phyloP scores from a whole-genome alignment of 441 rosid species.

The Cnidoscolus chayamansa region DNA sequence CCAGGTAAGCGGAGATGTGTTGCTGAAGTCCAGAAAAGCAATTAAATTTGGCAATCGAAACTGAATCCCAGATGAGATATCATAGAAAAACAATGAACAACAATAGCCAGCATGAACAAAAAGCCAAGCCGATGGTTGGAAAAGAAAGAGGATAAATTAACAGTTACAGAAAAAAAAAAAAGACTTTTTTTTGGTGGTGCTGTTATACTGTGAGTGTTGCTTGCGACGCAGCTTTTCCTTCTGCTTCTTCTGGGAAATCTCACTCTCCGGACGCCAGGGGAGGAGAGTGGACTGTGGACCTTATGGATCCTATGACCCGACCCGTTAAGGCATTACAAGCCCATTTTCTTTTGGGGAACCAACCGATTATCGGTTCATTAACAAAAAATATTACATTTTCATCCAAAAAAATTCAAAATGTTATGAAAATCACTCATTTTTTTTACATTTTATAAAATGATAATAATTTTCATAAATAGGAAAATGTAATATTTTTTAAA shows the following conservation, averaged over 20 bases:
- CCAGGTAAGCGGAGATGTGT: neutral
- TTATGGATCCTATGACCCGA: neutral
- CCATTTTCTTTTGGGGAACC: too few relatives aligned
- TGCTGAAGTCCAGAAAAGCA: neutral
- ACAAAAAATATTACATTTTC: too few relatives aligned
- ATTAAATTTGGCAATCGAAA: neutral
- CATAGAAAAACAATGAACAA: too few relatives aligned
- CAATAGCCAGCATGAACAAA: neutral
- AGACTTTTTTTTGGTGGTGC: neutral
- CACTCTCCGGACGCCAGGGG: too few relatives aligned
- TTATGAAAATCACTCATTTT: too few relatives aligned
- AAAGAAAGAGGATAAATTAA: neutral
- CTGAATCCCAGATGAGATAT: neutral
- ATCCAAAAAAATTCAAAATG: too few relatives aligned
- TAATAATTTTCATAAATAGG: too few relatives aligned
- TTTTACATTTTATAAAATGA: too few relatives aligned
- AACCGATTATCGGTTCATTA: too few relatives aligned
- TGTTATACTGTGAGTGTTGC: neutral
- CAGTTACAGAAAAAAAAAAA: neutral
- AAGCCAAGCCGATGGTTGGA: neutral
- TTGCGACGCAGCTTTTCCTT: too few relatives aligned
- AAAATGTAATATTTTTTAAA: too few relatives aligned
- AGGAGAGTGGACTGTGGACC: too few relatives aligned
- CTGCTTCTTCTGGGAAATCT: conserved; percentile 6
- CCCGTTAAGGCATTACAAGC: neutral